Evolutionary conservation across 1,139 yeast species (phyloP).

Genomic region (Diutina siamensis): DNA sequence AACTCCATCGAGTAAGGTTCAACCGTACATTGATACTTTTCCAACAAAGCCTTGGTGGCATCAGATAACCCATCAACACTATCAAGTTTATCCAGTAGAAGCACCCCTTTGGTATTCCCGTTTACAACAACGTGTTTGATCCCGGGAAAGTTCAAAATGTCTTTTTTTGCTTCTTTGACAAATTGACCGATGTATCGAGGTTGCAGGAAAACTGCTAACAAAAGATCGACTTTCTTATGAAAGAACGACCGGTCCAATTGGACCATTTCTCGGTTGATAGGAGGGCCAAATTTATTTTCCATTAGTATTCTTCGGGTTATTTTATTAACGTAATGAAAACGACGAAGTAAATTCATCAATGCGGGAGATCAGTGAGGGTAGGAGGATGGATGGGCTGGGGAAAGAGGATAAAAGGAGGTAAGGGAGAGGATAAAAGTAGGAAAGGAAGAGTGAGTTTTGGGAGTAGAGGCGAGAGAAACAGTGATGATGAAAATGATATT

Average conservation of each 20-base stretch:
- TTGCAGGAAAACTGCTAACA: conserved; percentile 60
- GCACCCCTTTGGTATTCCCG: conserved; percentile 44
- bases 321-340: conserved; percentile 12
- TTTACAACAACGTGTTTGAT: conserved; percentile 53
- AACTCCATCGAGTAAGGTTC: conserved; percentile 45
- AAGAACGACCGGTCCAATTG: conserved; percentile 57
- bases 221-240: conserved; percentile 39
- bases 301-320: conserved; percentile 14
- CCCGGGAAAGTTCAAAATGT: conserved; percentile 51
- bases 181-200: conserved; percentile 49
- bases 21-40: conserved; percentile 34
- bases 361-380: neutral
- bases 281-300: conserved; percentile 39
- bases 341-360: conserved; percentile 6
- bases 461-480: too few relatives aligned
- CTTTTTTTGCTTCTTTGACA: conserved; percentile 40
- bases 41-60: conserved; percentile 31
- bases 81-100: conserved; percentile 37
- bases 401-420: too few relatives aligned
- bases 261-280: conserved; percentile 54
- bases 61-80: conserved; percentile 32
- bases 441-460: too few relatives aligned
- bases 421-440: too few relatives aligned
- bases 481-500: too few relatives aligned
- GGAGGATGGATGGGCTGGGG: neutral